Percentiles rank a stretch among this genome's conserved stretches.
Evolutionary conservation across 1,284 basidiomycete genomes (phyloP).

Genomic region (Bondarzewia mesenterica): DNA sequence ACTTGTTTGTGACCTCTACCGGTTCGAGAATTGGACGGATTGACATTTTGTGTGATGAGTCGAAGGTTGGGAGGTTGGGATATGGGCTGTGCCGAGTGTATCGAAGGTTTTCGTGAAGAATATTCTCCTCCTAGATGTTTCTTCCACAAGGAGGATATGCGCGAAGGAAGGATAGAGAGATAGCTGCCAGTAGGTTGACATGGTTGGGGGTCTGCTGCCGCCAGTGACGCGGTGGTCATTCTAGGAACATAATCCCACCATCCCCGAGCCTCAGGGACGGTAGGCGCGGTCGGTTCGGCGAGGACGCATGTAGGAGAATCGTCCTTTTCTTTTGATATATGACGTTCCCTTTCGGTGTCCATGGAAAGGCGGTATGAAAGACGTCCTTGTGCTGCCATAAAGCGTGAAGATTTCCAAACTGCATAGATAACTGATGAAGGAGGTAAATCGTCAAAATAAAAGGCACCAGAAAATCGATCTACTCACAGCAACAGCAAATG

Average conservation of each 20-base stretch:
- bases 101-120: slow-evolving; percentile 9
- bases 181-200: background rate
- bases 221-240: background rate
- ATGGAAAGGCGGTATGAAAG: slow-evolving; percentile 45
- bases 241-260: slow-evolving; percentile 51
- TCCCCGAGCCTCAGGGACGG: slow-evolving; percentile 25
- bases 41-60: background rate
- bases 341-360: slow-evolving; percentile 18
- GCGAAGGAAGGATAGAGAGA: background rate
- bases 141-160: background rate
- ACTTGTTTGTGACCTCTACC: background rate
- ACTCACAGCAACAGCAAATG: slow-evolving; percentile 54
- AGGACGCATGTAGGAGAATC: background rate
- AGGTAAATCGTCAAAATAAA: background rate
- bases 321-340: background rate
- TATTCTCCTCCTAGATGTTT: background rate
- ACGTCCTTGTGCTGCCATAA: slow-evolving; percentile 44
- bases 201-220: background rate
- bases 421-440: slow-evolving; percentile 42
- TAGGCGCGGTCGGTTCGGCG: slow-evolving; percentile 5
- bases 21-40: slow-evolving; percentile 4
- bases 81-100: slow-evolving; percentile 17
- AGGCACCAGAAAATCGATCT: background rate
- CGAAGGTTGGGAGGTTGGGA: slow-evolving; percentile 16
- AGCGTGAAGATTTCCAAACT: slow-evolving; percentile 44